Evolutionary conservation across 176 grass and related monocot species (phyloP).

Genomic region (Paspalum notatum): DNA sequence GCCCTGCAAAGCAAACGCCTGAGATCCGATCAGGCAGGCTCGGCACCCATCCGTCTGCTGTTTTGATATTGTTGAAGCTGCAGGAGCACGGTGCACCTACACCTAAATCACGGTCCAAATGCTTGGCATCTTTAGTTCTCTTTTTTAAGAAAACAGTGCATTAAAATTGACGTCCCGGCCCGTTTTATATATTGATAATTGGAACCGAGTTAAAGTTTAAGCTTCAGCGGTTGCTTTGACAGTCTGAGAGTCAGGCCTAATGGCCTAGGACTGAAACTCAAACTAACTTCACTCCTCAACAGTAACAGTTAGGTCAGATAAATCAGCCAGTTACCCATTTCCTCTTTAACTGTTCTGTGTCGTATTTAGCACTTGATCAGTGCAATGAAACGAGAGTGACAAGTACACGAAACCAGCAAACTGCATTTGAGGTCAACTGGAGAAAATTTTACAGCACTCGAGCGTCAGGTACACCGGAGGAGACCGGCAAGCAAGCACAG

Average conservation of each 20-base stretch:
- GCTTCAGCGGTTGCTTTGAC: not conserved
- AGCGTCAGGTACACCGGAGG: conserved; percentile 41
- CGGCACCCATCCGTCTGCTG: not conserved
- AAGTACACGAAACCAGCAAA: conserved; percentile 43
- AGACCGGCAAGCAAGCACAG: conserved; percentile 30
- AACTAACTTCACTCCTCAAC: not conserved
- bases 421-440: conserved; percentile 42
- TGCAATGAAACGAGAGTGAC: not conserved
- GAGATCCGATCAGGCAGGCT: not conserved
- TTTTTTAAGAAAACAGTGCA: not conserved
- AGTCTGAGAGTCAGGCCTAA: not conserved
- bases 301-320: not conserved
- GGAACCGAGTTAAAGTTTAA: not conserved
- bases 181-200: not conserved
- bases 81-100: no score
- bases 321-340: not conserved
- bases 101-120: not conserved
- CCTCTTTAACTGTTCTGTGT: not conserved
- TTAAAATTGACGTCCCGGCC: not conserved
- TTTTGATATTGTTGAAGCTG: not conserved
- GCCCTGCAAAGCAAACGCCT: not conserved
- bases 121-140: not conserved
- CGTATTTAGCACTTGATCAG: not conserved
- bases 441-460: conserved; percentile 57
- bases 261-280: not conserved